phyloP scores from a whole-genome alignment of 2,329 filamentous ascomycete genomes.

The Dactylellina haptotyla region DNA sequence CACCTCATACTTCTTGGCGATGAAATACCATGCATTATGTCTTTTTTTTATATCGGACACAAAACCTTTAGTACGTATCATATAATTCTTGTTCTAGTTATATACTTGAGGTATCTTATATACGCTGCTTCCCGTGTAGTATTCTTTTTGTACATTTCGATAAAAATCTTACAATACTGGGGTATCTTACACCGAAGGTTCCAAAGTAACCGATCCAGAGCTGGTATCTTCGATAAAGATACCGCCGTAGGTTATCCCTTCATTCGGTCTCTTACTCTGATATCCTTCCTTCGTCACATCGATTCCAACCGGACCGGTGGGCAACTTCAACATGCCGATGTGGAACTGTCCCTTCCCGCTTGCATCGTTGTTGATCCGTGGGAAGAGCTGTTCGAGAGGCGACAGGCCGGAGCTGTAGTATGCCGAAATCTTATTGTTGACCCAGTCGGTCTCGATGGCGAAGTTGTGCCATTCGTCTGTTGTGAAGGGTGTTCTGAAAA shows the following conservation, averaged over 20 bases:
- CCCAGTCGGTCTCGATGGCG: constrained; percentile 69
- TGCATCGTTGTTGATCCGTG: constrained; percentile 66
- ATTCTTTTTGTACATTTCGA: too few species aligned
- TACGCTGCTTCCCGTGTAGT: too few species aligned
- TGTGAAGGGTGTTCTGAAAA: constrained; percentile 68
- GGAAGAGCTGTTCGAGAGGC: constrained; percentile 65
- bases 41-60: not conserved
- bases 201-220: constrained; percentile 53
- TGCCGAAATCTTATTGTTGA: constrained; percentile 66
- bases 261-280: constrained; percentile 66
- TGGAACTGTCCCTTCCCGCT: constrained; percentile 71
- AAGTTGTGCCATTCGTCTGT: constrained; percentile 71
- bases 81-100: too few species aligned
- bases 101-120: too few species aligned
- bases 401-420: constrained; percentile 67
- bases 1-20: not conserved
- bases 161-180: too few species aligned
- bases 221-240: constrained; percentile 66
- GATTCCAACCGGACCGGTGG: constrained; percentile 65
- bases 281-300: constrained; percentile 66
- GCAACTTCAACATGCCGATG: constrained; percentile 70
- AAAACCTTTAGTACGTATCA: too few species aligned
- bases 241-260: constrained; percentile 67
- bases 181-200: constrained; percentile 60
- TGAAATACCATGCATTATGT: constrained; percentile 1